phyloP scores from a whole-genome alignment of 2,329 filamentous ascomycete genomes.

The Pseudohalonectria lignicola region DNA sequence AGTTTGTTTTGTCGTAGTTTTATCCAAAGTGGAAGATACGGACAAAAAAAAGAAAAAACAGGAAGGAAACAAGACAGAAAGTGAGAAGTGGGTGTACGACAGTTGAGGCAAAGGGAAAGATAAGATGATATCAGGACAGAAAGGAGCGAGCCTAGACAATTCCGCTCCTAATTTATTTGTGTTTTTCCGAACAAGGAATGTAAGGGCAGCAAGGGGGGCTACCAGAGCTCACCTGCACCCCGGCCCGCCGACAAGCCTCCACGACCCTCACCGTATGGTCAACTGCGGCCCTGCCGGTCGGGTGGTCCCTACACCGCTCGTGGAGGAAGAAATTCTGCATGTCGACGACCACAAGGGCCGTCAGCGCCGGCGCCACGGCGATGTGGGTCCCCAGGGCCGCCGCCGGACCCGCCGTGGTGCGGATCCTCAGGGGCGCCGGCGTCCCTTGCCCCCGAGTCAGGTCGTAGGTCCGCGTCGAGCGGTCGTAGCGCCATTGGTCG shows the following conservation, averaged over 20 bases:
- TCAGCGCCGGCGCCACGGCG: conserved; percentile 30
- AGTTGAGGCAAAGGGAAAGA: no score
- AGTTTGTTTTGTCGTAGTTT: no score
- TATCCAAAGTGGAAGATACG: no score
- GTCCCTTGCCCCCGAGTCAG: conserved; percentile 12
- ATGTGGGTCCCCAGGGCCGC: conserved; percentile 44
- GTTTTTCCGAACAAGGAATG: no score
- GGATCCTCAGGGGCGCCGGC: conserved; percentile 19
- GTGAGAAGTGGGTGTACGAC: no score
- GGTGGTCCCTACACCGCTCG: conserved; percentile 25
- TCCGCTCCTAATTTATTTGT: no score
- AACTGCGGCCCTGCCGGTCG: conserved; percentile 27
- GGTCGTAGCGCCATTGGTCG: conserved; percentile 19
- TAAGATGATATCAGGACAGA: no score
- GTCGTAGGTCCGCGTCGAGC: conserved; percentile 15
- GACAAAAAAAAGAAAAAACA: no score
- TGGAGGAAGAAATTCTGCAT: conserved; percentile 30
- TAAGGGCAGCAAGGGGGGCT: no score
- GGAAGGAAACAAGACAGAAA: no score
- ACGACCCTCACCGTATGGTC: conserved; percentile 28
- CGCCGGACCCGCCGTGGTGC: conserved; percentile 26
- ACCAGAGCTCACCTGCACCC: conserved; percentile 30
- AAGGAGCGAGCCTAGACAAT: no score
- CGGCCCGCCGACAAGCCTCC: conserved; percentile 32
- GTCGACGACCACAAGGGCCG: conserved; percentile 26